These are phyloP conservation scores for Gymnopilus junonius DNA, from an alignment of 768 basidiomycete genomes.

Conservation along the genomic window DNA sequence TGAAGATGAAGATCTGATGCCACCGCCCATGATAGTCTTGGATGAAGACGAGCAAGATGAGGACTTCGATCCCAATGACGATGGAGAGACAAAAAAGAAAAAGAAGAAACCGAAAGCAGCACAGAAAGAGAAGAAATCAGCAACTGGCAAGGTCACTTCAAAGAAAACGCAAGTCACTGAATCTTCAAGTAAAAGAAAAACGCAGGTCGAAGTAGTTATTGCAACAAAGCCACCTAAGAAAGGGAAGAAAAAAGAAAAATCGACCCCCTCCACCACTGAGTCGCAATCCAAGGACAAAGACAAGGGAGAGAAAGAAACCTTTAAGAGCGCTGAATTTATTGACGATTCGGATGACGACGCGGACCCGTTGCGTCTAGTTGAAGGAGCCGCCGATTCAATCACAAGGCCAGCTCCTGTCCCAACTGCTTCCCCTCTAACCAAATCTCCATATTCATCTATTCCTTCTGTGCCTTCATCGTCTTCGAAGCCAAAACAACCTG, in stretches of 20 bases:
- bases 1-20: neutral
- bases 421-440: neutral
- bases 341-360: slow-evolving; percentile 33
- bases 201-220: slow-evolving; percentile 30
- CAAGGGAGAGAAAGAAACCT: slow-evolving; percentile 34
- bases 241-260: slow-evolving; percentile 19
- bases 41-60: slow-evolving; percentile 34
- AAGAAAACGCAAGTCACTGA: slow-evolving; percentile 4
- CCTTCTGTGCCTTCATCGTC: too few relatives aligned
- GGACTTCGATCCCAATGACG: slow-evolving; percentile 25
- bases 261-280: slow-evolving; percentile 26
- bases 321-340: slow-evolving; percentile 51
- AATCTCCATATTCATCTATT: neutral
- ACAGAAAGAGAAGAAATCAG: slow-evolving; percentile 20
- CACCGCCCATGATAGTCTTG: slow-evolving; percentile 10
- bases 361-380: slow-evolving; percentile 12
- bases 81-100: slow-evolving; percentile 16
- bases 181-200: neutral
- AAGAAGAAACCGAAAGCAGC: slow-evolving; percentile 16
- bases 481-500: too few relatives aligned
- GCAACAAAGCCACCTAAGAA: slow-evolving; percentile 18
- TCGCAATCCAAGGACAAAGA: slow-evolving; percentile 26
- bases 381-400: neutral
- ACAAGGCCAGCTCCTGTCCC: neutral
- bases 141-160: slow-evolving; percentile 20